Evolutionary conservation across 441 rosid species (phyloP).

Genomic region (Gossypium trilobum): DNA sequence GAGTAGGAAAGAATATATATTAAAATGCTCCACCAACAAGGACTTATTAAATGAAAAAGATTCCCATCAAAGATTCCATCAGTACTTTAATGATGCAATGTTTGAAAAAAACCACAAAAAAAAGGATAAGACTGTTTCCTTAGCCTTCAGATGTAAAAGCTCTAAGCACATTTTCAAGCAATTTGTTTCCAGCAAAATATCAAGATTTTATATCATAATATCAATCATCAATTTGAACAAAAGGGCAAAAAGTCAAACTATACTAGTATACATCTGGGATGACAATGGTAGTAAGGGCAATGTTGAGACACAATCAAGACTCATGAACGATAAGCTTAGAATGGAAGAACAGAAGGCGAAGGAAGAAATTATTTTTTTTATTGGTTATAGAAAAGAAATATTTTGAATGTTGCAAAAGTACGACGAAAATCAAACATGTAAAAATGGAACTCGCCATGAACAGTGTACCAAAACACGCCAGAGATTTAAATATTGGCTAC

Average conservation of each 20-base stretch:
- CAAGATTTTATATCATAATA: not conserved
- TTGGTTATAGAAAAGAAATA: not conserved
- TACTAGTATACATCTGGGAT: not conserved
- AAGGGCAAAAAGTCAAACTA: not conserved
- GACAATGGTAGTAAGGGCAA: not conserved
- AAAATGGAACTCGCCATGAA: not conserved
- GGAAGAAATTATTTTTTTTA: not conserved
- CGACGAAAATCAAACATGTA: not conserved
- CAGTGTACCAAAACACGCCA: not conserved
- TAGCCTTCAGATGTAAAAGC: not conserved
- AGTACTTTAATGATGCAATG: not conserved
- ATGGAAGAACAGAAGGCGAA: not conserved
- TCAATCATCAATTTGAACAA: not conserved
- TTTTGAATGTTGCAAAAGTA: not conserved
- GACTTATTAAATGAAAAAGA: not conserved
- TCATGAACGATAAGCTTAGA: not conserved
- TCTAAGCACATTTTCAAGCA: not conserved
- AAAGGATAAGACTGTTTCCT: not conserved
- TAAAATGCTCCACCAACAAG: not conserved
- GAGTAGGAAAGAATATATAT: not conserved
- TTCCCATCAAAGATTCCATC: not conserved
- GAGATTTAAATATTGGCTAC: constrained; percentile 16
- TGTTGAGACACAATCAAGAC: not conserved
- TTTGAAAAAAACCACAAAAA: not conserved
- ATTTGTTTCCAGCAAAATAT: not conserved